A percentile compares a stretch with the other conserved stretches of the same genome.
Evolutionary conservation across 2,329 filamentous ascomycete genomes (phyloP).

Genomic region (Cladophialophora bantiana): DNA sequence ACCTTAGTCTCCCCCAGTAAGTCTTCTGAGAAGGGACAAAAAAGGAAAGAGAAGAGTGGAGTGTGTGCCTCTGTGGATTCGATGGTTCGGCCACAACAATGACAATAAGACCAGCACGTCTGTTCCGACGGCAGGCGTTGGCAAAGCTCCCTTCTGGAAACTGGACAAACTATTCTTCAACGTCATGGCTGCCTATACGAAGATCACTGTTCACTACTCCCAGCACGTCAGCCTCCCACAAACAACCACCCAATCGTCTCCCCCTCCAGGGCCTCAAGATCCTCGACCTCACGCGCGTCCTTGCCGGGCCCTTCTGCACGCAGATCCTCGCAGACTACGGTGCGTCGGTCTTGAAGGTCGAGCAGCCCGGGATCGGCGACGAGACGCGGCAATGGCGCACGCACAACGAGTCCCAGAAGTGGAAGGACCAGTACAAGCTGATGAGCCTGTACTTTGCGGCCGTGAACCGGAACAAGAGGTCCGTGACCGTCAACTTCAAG

Average conservation of each 20-base stretch:
- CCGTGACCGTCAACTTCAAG: constrained; percentile 35
- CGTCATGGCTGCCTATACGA: background rate
- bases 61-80: background rate
- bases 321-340: constrained; percentile 40
- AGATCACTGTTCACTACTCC: constrained; percentile 1
- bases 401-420: constrained; percentile 32
- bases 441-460: constrained; percentile 47
- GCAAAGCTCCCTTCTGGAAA: background rate
- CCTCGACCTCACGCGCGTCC: constrained; percentile 38
- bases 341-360: constrained; percentile 42
- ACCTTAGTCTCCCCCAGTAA: background rate
- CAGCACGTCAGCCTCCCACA: background rate
- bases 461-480: constrained; percentile 39
- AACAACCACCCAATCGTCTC: constrained; percentile 1
- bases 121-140: background rate
- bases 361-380: constrained; percentile 36
- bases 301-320: constrained; percentile 38
- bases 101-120: constrained; percentile 5
- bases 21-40: too few species aligned
- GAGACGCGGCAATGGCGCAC: constrained; percentile 39
- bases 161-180: background rate
- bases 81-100: constrained; percentile 10
- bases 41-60: background rate
- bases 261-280: constrained; percentile 31
- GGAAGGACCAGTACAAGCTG: constrained; percentile 31